Evolutionary conservation across 768 basidiomycete genomes (phyloP).

Genomic region (Xerocomellus intermedius): DNA sequence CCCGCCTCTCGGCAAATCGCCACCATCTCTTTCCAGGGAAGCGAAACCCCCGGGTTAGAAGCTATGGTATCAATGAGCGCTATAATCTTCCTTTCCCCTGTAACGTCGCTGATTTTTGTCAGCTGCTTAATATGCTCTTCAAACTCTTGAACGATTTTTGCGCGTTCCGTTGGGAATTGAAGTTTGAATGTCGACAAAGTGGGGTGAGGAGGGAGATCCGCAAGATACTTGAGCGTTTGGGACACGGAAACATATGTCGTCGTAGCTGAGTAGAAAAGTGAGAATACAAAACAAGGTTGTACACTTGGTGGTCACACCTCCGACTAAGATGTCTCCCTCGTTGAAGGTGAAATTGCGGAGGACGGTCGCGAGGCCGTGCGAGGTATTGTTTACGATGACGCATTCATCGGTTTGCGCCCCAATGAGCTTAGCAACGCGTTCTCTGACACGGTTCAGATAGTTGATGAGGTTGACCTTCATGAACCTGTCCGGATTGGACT

Average conservation of each 20-base stretch:
- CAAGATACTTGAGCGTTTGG: constrained; percentile 50
- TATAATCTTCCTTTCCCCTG: constrained; percentile 48
- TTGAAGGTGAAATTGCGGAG: constrained; percentile 54
- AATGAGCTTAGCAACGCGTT: constrained; percentile 47
- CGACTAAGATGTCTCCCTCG: constrained; percentile 63
- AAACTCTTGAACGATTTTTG: constrained; percentile 53
- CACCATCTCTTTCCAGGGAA: constrained; percentile 75
- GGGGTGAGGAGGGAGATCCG: constrained; percentile 56
- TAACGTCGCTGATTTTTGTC: constrained; percentile 17
- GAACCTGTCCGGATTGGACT: constrained; percentile 59
- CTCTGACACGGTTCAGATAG: constrained; percentile 40
- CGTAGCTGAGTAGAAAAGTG: constrained; percentile 37
- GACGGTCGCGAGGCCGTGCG: constrained; percentile 55
- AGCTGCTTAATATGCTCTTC: constrained; percentile 36
- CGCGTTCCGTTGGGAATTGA: constrained; percentile 55
- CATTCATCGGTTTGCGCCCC: constrained; percentile 56
- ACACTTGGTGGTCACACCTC: constrained; percentile 25
- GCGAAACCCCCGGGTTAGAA: constrained; percentile 55
- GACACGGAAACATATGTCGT: constrained; percentile 58
- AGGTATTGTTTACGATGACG: constrained; percentile 41
- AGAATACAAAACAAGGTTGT: background rate
- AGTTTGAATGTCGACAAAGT: constrained; percentile 48
- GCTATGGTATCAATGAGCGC: constrained; percentile 69
- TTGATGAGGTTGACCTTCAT: constrained; percentile 38
- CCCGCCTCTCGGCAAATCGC: constrained; percentile 61